Conservation (phyloP, 2,329 filamentous ascomycete genomes). For the Macroventuria anomochaeta region DNA sequence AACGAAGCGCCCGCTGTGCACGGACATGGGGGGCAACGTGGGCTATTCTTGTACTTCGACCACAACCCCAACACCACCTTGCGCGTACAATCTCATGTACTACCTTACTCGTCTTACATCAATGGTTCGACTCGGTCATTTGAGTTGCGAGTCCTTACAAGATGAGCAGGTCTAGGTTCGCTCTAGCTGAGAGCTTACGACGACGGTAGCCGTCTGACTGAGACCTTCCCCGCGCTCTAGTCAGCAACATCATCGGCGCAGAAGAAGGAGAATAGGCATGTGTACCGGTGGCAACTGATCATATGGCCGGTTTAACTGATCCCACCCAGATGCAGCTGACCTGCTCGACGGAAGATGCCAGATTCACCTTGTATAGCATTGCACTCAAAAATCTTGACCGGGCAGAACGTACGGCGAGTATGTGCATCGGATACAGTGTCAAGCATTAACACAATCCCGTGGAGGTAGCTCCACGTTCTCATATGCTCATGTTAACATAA, state of each 20-base stretch:
- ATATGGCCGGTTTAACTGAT: too few relatives aligned
- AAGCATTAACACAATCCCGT: too few relatives aligned
- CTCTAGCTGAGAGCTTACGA: constrained; percentile 3
- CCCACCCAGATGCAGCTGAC: too few relatives aligned
- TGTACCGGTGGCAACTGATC: too few relatives aligned
- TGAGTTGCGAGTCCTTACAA: background rate
- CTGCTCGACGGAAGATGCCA: too few relatives aligned
- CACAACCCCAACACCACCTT: constrained; percentile 10
- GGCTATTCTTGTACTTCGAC: constrained; percentile 11
- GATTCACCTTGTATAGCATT: too few relatives aligned
- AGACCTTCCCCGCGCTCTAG: background rate
- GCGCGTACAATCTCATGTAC: constrained; percentile 11
- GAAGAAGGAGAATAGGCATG: too few relatives aligned
- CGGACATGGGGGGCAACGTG: constrained; percentile 4
- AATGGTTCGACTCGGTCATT: background rate
- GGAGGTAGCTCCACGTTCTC: too few relatives aligned
- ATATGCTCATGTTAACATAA: background rate
- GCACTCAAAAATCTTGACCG: too few relatives aligned
- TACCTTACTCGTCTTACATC: constrained; percentile 3
- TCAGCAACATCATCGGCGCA: background rate
- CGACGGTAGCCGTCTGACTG: background rate
- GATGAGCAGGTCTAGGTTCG: background rate
- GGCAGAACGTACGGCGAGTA: too few relatives aligned
- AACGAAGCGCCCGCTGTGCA: constrained; percentile 10
- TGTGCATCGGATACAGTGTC: too few relatives aligned